A percentile compares a stretch with the other conserved stretches of the same genome.
Evolutionary conservation across 192 early-diverging fungal genomes (phyloP).

Genomic region (Cetraspora pellucida): DNA sequence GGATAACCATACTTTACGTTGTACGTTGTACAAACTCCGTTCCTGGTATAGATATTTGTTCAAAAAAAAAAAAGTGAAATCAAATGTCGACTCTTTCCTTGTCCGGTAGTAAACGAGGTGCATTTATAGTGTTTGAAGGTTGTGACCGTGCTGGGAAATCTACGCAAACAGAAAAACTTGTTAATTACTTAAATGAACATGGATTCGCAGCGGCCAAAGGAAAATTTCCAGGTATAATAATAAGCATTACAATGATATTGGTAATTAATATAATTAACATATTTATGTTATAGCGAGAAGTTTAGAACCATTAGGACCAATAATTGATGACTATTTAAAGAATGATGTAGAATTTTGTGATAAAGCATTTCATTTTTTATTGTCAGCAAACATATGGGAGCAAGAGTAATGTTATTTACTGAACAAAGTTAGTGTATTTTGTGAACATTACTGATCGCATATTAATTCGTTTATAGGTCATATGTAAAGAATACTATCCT

Average conservation of each 20-base stretch:
- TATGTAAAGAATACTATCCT: slow-evolving; percentile 2
- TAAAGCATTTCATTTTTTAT: slow-evolving; percentile 86
- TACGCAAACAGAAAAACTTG: slow-evolving; percentile 77
- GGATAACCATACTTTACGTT: too few relatives aligned
- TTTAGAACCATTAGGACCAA: slow-evolving; percentile 76
- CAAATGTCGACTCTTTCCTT: too few relatives aligned
- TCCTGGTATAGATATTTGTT: too few relatives aligned
- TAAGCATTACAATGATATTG: neutral
- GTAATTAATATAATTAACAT: neutral
- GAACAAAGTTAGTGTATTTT: neutral
- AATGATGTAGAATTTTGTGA: slow-evolving; percentile 71
- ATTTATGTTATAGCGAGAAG: slow-evolving; percentile 65
- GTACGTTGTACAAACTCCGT: too few relatives aligned
- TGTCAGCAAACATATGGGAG: slow-evolving; percentile 98
- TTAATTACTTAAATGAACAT: slow-evolving; percentile 53
- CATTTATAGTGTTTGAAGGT: slow-evolving; percentile 94
- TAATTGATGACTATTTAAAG: slow-evolving; percentile 86
- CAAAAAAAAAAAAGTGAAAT: too few relatives aligned
- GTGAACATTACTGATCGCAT: too few relatives aligned
- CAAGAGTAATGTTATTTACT: slow-evolving; percentile 58
- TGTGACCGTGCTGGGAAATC: slow-evolving; percentile 94
- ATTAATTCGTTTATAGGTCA: neutral
- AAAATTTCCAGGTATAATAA: slow-evolving; percentile 79
- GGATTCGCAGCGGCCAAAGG: slow-evolving; percentile 55
- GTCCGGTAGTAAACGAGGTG: slow-evolving; percentile 47